phyloP scores from a whole-genome alignment of 495 filamentous ascomycete genomes.

The Hypoxylon fragiforme region DNA sequence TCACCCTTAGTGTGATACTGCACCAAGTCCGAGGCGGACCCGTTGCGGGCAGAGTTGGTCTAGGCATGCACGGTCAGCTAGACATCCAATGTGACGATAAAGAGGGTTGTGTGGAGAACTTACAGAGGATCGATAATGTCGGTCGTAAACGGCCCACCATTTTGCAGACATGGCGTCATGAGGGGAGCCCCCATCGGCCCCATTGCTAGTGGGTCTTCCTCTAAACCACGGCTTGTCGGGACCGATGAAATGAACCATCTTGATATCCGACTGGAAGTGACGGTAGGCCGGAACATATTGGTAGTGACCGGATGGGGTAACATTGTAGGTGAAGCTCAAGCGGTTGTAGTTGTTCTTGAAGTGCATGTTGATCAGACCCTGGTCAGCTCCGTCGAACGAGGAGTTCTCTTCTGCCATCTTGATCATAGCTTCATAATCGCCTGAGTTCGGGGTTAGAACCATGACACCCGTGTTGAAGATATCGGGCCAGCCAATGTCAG shows the following conservation, averaged over 20 bases:
- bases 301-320: slow-evolving; percentile 90
- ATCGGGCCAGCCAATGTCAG: slow-evolving; percentile 98
- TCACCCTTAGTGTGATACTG: slow-evolving; percentile 58
- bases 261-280: slow-evolving; percentile 87
- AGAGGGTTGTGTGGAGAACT: slow-evolving; percentile 26
- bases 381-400: slow-evolving; percentile 97
- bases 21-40: slow-evolving; percentile 44
- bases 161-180: slow-evolving; percentile 77
- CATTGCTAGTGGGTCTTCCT: slow-evolving; percentile 60
- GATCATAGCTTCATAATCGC: slow-evolving; percentile 81
- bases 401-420: slow-evolving; percentile 82
- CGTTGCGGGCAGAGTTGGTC: slow-evolving; percentile 7
- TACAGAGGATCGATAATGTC: slow-evolving; percentile 68
- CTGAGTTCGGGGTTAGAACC: slow-evolving; percentile 83
- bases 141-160: slow-evolving; percentile 94
- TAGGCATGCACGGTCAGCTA: slow-evolving; percentile 19
- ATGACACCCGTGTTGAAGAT: slow-evolving; percentile 97
- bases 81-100: background rate
- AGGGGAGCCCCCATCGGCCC: slow-evolving; percentile 58
- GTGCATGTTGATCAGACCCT: slow-evolving; percentile 93
- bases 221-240: slow-evolving; percentile 84
- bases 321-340: slow-evolving; percentile 94
- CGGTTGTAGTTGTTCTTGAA: slow-evolving; percentile 81
- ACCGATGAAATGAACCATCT: slow-evolving; percentile 91
- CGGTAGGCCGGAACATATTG: slow-evolving; percentile 94